phyloP scores from a whole-genome alignment of 2,329 filamentous ascomycete species.

The Knoxdaviesia capensis region DNA sequence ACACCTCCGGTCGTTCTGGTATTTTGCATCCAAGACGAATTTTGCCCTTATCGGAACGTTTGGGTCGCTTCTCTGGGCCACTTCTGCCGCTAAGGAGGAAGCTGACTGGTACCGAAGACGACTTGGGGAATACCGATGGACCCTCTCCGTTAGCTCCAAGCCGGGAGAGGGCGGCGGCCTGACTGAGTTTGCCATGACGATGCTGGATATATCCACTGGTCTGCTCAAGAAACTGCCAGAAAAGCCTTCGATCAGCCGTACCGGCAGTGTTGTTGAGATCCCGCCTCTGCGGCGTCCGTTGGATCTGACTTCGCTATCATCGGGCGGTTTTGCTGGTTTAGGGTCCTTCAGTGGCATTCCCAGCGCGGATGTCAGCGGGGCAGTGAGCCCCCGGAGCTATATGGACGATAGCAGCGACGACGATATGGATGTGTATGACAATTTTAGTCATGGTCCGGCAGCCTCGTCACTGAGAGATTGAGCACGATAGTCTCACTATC shows the following conservation, averaged over 20 bases:
- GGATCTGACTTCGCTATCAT: neutral
- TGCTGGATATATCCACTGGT: conserved; percentile 52
- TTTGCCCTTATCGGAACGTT: conserved; percentile 93
- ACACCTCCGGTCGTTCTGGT: conserved; percentile 86
- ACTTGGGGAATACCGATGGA: conserved; percentile 85
- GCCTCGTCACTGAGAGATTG: no score
- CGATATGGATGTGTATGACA: conserved; percentile 20
- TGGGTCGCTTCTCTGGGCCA: conserved; percentile 75
- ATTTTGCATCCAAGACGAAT: conserved; percentile 70
- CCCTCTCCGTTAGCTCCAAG: conserved; percentile 66
- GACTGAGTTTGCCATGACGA: conserved; percentile 56
- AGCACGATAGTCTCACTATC: no score
- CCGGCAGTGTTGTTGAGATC: conserved; percentile 27
- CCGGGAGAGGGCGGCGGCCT: conserved; percentile 37
- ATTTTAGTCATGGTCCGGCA: no score
- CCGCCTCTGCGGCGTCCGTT: conserved; percentile 6
- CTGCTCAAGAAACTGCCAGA: conserved; percentile 49
- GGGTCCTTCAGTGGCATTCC: conserved; percentile 13
- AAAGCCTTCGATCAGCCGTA: conserved; percentile 45
- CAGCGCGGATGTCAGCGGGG: conserved; percentile 25
- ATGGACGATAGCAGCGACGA: conserved; percentile 34
- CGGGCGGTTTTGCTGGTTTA: conserved; percentile 9
- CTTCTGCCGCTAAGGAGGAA: conserved; percentile 70
- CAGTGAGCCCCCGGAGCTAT: conserved; percentile 28
- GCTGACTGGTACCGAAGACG: conserved; percentile 79